Evolutionary conservation across 2,329 filamentous ascomycete genomes (phyloP), one percentile per base, ranked within the genome.

Genomic region (Didymosphaeria variabile): DNA sequence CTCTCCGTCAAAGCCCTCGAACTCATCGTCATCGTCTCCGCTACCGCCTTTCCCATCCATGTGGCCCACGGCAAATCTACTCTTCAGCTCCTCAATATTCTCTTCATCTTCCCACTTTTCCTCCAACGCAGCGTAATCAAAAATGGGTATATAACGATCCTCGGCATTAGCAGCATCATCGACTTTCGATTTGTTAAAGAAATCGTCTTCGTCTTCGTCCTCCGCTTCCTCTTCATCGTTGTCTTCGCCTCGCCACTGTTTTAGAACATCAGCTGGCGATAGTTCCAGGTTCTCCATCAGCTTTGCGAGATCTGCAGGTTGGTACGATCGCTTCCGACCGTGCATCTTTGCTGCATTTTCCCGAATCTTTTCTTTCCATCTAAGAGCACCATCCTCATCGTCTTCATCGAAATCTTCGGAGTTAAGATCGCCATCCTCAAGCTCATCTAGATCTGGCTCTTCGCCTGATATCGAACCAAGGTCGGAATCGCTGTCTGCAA

Each of bases 401-500:
- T 81, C 80, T 8, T 82, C 80, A 17, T 83, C 82, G 19, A 82
- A 81, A 44, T 87, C 86, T n/a, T 87, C 85, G 0, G 83, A 83
- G 50, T 86, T 84, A 2, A 84, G 66, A 32, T 85, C 83, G 60
- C 85, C 83, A 21, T 87, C 63, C 51, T 72, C 72, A 12, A 69
- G 60, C 4, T 72, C 72, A 12, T 74, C 70, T 10, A 70, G 51
- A 44, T 76, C 72, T 2, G 57, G 66, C 32, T 76, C 85, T 8
- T 87, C 86, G 9, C 81, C 84, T 9, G 92, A 97, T 65, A 97
- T 79, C 3, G 94, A 97, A 7, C 95, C 95, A 5, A 99, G 85
- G 75, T 99, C 96, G 0, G 95, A 99, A 77, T 99, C 96, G 72
- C 93, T 97, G 73, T 99, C 95, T 15, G 95, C 95, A 81, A 97